Evolutionary conservation across 2,329 filamentous ascomycete species (phyloP), one percentile per base, ranked within the genome.

Genomic region (Aureobasidium sp.): DNA sequence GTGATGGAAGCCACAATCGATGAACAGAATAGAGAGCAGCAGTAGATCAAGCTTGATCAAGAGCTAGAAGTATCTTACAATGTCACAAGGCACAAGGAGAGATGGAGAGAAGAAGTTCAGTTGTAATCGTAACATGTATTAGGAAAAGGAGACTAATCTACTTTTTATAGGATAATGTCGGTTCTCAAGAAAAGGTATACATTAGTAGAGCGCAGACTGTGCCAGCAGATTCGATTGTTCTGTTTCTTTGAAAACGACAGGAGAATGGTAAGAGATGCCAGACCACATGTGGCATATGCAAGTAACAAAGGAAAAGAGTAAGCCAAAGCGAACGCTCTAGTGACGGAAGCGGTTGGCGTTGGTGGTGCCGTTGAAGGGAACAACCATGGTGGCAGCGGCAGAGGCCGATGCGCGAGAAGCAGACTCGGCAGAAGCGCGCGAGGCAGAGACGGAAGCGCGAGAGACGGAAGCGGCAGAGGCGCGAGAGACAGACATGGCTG

Each of bases 361-460:
- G 57, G 44, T 60, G 36, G 44, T 51, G 36, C 47, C 47, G 57
- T 61, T 61, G 57, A 52, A 61, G 37, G 57, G 47, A 17, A 61
- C 57, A 27, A 52, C 20, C 12, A 27, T 27, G 27, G 57, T 61
- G n/a, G 57, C 57, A 13, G 20, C 15, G 47, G 39, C 57, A 39
- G 57, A 61, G 29, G 57, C 57, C 24, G 57, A 61, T 15, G 57
- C 46, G 26, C 29, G 26, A 15, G 57, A 61, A 7, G 57, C 57
- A 52, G 57, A 51, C 12, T 36, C 47, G 12, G 36, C 57, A 9
- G 57, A 61, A 13, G 57, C 46, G 27, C 27, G 36, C 17, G 57
- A 51, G 39, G 57, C 57, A 12, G 57, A 61, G 57, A 20, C 57
- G 5, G 47, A n/a, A 10, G 57, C 57, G 27, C 57, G 57, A 5